These are phyloP conservation scores for Gaeumannomyces tritici DNA, from an alignment of 2,329 filamentous ascomycete species.

Conservation along the genomic window DNA sequence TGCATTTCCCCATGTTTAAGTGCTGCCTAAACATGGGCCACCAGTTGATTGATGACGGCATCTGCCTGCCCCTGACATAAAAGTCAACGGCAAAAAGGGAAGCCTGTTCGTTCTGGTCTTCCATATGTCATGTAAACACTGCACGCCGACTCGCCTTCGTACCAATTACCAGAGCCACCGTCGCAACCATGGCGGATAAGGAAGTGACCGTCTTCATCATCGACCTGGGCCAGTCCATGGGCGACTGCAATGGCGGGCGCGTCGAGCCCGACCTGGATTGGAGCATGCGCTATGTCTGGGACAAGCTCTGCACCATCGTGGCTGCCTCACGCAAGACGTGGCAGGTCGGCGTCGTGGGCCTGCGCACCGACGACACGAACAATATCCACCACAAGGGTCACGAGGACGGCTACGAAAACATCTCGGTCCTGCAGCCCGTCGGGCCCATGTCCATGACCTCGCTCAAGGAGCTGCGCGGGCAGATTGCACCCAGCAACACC, in stretches of 20 bases:
- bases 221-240: conserved; percentile 83
- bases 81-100: background rate
- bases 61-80: background rate
- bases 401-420: conserved; percentile 69
- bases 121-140: background rate
- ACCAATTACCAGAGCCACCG: background rate
- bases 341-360: conserved; percentile 68
- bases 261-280: conserved; percentile 76
- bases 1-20: background rate
- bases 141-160: conserved; percentile 6
- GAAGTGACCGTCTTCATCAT: conserved; percentile 89
- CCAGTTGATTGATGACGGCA: background rate
- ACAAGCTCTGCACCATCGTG: conserved; percentile 73
- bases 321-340: conserved; percentile 60
- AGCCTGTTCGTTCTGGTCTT: background rate
- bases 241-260: conserved; percentile 58
- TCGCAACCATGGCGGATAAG: conserved; percentile 68
- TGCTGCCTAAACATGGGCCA: background rate
- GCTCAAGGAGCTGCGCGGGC: conserved; percentile 52
- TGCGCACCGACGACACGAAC: conserved; percentile 68
- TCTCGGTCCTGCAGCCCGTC: conserved; percentile 67
- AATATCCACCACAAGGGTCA: conserved; percentile 57
- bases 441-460: conserved; percentile 54
- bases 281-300: conserved; percentile 88
- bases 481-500: conserved; percentile 59